Evolutionary conservation across 257 asterid genomes (phyloP), one percentile per base, ranked within the genome.

Genomic region (Nicotiana noctiflora): DNA sequence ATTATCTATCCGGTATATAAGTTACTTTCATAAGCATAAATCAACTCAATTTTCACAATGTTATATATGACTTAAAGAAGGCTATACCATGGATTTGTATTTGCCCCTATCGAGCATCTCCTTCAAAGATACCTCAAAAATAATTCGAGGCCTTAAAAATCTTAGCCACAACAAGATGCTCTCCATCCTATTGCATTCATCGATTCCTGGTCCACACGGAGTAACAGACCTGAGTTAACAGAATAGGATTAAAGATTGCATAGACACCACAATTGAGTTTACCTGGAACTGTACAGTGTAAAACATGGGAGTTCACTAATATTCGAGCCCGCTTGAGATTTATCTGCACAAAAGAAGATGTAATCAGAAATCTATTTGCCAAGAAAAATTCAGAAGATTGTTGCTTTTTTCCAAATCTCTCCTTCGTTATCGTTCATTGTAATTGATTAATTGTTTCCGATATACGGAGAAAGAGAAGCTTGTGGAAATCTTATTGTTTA

Each of bases 291-390:
- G 82, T 83, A 77, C 83, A 65, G 87, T 78, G 82, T 82, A 83
- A 75, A 80, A 95, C 82, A 83, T 93, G 94, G 4, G 97, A 92
- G 85, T 90, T 88, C 83, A 90, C 99, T 78, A 95, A 84, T 88
- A 95, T 86, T 78, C 99, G 91, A 76, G 99, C 98, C 82, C 99
- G 98, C 87, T 95, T 95, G 82, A 93, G 93, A 85, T 95, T 95
- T 89, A 95, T 92, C 99, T 95, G 97, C 75, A 84, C 88, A 60
- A 75, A 85, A 87, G 79, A 76, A 74, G 40, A 81, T 40, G 65
- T 66, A 81, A 32, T 23, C 31, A 66, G 65, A 80, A 56, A 19
- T 40, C 55, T 4, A 8, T 17, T 11, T 57, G 52, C 23, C 31
- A 11, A 31, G 46, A 4, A 67, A 79, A 53, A 65, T 49, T 79